Evolutionary conservation across 176 grass and related monocot genomes (phyloP), one percentile per base, ranked within the genome.

Genomic region (Alopecurus myosuroides): DNA sequence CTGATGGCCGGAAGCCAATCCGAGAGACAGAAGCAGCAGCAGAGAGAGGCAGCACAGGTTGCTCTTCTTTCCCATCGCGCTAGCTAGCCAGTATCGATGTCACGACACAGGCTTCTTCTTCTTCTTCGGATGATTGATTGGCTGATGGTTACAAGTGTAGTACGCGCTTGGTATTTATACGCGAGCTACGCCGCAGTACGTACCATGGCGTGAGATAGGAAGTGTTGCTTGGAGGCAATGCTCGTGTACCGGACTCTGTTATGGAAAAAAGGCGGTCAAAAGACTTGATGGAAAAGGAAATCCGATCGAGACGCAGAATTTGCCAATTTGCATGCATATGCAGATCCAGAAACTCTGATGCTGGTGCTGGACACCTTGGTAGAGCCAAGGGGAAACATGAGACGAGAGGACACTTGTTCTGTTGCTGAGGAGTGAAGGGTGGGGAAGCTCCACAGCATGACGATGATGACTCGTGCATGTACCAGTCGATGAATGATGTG

Each of bases 191-290:
- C 23, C 56, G 26, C 25, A 31, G n/a, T n/a, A n/a, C 31, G 57
- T 41, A 35, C 19, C 29, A 9, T 9, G 56, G 1, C 11, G 17
- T 64, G 76, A 15, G 51, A 28, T 33, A 5, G 36, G 36, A 72
- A 26, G 80, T 26, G 79, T 88, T 88, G 74, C 80, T 88, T 83
- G 52, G 64, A n/a, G 74, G 56, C 53, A 65, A 61, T 11, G 42
- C 64, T 25, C 36, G 42, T 23, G 31, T 88, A 62, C 74, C 86
- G 9, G 71, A 84, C 65, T 88, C 53, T 22, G 30, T 77, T 69
- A 82, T 7, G 35, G 26, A 46, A 0, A 31, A 17, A 46, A 9
- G 42, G 10, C n/a, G n/a, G n/a, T n/a, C n/a, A n/a, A n/a, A n/a
- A n/a, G n/a, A n/a, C n/a, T n/a, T n/a, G n/a, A n/a, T n/a, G n/a